A percentile compares a stretch with the other conserved stretches of the same genome.
Evolutionary conservation across 306 rosid species (phyloP).

Genomic region (Acacia melanoxylon): DNA sequence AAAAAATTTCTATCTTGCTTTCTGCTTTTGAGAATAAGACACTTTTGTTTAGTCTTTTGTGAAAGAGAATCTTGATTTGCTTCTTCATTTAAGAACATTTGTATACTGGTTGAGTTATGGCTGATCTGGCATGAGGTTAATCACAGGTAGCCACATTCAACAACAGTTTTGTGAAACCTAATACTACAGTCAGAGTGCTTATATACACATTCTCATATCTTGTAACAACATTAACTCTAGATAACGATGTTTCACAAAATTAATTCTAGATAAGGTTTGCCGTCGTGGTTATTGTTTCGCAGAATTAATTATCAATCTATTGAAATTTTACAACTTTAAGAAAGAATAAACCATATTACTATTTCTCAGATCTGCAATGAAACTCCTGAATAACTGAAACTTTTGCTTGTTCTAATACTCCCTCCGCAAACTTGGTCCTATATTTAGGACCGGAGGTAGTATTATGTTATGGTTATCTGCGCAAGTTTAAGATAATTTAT

Average conservation of each 20-base stretch:
- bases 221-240: background rate
- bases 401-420: background rate
- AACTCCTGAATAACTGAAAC: background rate
- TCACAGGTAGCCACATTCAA: background rate
- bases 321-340: background rate
- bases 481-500: background rate
- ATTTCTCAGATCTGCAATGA: conserved; percentile 12
- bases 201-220: background rate
- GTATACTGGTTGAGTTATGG: background rate
- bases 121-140: conserved; percentile 10
- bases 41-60: conserved; percentile 5
- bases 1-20: conserved; percentile 10
- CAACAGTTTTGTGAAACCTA: conserved; percentile 5
- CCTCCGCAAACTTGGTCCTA: too few species aligned
- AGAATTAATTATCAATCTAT: background rate
- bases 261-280: background rate
- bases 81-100: conserved; percentile 6
- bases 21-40: conserved; percentile 19
- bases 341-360: background rate
- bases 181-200: background rate
- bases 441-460: too few species aligned
- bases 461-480: background rate
- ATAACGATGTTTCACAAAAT: background rate
- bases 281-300: background rate
- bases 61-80: background rate